Conservation (phyloP, 2,329 filamentous ascomycete species). For the Biscogniauxia mediterranea region DNA sequence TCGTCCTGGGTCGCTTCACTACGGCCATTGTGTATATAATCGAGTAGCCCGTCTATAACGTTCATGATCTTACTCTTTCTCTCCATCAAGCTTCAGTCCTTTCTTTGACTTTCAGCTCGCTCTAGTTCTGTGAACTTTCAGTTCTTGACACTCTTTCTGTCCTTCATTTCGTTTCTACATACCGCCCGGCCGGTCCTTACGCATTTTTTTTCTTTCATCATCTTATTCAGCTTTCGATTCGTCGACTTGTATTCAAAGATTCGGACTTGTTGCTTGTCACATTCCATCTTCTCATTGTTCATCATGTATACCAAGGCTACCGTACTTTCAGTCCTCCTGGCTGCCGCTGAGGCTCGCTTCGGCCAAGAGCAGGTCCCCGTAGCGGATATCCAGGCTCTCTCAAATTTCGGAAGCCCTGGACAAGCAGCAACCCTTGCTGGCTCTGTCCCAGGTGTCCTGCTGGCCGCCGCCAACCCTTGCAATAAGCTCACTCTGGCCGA, state of each 20-base stretch:
- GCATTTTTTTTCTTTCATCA: constrained; percentile 9
- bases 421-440: constrained; percentile 64
- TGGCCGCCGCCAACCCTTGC: constrained; percentile 65
- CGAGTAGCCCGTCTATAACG: constrained; percentile 12
- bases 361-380: constrained; percentile 62
- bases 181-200: constrained; percentile 32
- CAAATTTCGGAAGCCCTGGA: constrained; percentile 55
- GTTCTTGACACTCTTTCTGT: constrained; percentile 34
- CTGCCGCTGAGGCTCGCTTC: constrained; percentile 55
- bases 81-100: constrained; percentile 27
- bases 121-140: constrained; percentile 40
- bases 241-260: constrained; percentile 10
- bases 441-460: constrained; percentile 57
- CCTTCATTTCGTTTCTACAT: constrained; percentile 23
- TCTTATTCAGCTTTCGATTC: constrained; percentile 13
- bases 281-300: constrained; percentile 17
- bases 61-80: constrained; percentile 11
- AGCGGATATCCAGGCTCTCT: constrained; percentile 50
- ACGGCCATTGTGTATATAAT: constrained; percentile 21
- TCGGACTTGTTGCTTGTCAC: constrained; percentile 19
- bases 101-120: constrained; percentile 27
- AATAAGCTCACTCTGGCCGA: constrained; percentile 65
- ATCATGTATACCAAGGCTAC: constrained; percentile 45
- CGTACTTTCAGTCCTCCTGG: constrained; percentile 41
- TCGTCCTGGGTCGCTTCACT: constrained; percentile 4